Base-by-base conservation (phyloP, 2,329 filamentous ascomycete species). In the Xenosphaeropsis pyriputrescens region DNA sequence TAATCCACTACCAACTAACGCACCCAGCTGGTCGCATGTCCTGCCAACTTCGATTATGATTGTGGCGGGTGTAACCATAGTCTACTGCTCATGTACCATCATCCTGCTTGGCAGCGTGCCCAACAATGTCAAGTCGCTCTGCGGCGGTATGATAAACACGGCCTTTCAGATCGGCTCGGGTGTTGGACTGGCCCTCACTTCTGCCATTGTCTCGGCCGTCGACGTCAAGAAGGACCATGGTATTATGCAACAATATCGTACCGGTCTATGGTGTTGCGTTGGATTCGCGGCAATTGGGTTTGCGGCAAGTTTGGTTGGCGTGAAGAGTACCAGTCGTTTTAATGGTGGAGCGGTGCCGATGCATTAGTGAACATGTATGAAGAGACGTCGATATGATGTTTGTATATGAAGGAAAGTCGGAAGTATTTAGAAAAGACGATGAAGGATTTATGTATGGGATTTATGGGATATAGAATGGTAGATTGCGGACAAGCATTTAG, bases 131-230 rank as follows among this genome's bases (percentile, higher is more conserved):
- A 62, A 62, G 45, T 59, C 54, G 30, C 43, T 61, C 2, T 59
- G 56, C 39, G 58, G 58, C 16, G 58, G 58, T 14, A 60, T 61
- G 57, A 56, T 62, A 29, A 62, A 62, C 38, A 62, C 60, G 4
- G 59, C 60, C 4, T 62, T 61, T 41, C 59, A 62, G 47, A 60
- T 62, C 16, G 59, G 60, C 7, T 57, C 54, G 16, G 58, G 58
- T 2, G 57, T 62, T 1, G 56, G 57, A 2, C 47, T 62, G 15
- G 60, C 60, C n/a, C 51, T 61, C 18, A 55, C 57, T 3, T 50
- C 57, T 18, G 56, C 60, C 4, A 52, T 59, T 3, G 57, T 58
- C 2, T 46, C 61, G 38, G 55, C 54, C 2, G 57, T 60, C 3
- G 58, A 62, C 38, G 54, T 53, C 9, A 47, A 55, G 22, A 56